A percentile compares a stretch with the other conserved stretches of the same genome.
Evolutionary conservation across 2,329 filamentous ascomycete genomes (phyloP).

Genomic region (Elsinoe batatas): DNA sequence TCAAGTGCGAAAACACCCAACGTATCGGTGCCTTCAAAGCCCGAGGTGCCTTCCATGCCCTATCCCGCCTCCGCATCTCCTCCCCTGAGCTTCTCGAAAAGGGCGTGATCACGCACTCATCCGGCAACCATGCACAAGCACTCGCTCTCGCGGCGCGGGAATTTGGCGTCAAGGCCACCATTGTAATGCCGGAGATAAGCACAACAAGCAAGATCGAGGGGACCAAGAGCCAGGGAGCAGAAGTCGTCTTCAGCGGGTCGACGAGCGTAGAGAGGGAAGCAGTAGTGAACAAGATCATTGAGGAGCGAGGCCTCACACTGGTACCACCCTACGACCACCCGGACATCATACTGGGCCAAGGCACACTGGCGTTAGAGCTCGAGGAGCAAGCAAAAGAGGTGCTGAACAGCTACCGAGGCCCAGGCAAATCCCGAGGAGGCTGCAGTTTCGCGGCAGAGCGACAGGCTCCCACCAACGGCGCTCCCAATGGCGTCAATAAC

Average conservation of each 20-base stretch:
- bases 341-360: conserved; percentile 84
- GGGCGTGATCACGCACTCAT: conserved; percentile 85
- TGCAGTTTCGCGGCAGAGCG: conserved; percentile 17
- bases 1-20: conserved; percentile 95
- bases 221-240: conserved; percentile 66
- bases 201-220: conserved; percentile 80
- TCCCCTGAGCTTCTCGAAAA: conserved; percentile 46
- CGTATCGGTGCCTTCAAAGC: conserved; percentile 87
- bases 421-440: conserved; percentile 17
- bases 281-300: conserved; percentile 57
- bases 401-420: conserved; percentile 27
- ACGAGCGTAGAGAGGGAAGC: conserved; percentile 75
- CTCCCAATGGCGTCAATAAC: background rate
- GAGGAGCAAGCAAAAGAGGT: conserved; percentile 58
- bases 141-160: conserved; percentile 73
- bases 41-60: conserved; percentile 78
- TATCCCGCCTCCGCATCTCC: conserved; percentile 59
- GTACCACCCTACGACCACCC: conserved; percentile 90
- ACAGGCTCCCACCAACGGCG: conserved; percentile 14
- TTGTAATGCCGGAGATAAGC: conserved; percentile 85
- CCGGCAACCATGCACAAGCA: conserved; percentile 89
- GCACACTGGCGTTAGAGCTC: conserved; percentile 77
- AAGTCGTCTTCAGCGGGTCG: conserved; percentile 70
- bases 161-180: conserved; percentile 65
- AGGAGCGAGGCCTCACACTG: conserved; percentile 63